Evolutionary conservation across 768 basidiomycete species (phyloP).

Genomic region (Rhodotorula sphaerocarpa): DNA sequence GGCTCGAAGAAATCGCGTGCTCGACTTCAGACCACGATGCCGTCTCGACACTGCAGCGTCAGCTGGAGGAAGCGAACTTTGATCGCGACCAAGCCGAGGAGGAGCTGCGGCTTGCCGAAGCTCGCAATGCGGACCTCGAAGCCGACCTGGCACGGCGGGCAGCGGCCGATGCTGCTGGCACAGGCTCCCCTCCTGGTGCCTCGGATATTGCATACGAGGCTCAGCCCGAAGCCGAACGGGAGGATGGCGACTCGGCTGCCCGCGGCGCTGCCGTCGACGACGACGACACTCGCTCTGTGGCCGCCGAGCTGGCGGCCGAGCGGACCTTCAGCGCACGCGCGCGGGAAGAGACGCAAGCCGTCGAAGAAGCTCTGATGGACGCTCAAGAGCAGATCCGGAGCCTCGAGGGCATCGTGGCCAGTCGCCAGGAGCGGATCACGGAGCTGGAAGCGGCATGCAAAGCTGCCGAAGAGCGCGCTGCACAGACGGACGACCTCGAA

Average conservation of each 20-base stretch:
- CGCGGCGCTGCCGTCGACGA: too few relatives aligned
- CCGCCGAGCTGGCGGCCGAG: not conserved
- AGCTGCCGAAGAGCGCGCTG: not conserved
- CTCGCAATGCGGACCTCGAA: not conserved
- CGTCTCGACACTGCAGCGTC: not conserved
- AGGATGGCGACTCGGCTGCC: not conserved
- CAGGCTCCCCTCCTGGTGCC: too few relatives aligned
- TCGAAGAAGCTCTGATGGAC: constrained; percentile 8
- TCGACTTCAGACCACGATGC: not conserved
- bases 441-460: constrained; percentile 5
- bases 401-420: not conserved
- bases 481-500: not conserved
- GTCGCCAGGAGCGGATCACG: not conserved
- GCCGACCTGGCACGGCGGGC: too few relatives aligned
- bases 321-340: not conserved
- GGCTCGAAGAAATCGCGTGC: not conserved
- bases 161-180: not conserved
- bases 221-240: not conserved
- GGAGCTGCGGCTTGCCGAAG: not conserved
- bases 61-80: not conserved
- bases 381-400: not conserved
- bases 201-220: too few relatives aligned
- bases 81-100: too few relatives aligned
- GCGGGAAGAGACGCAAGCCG: not conserved
- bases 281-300: too few relatives aligned